Conservation (phyloP, 2,329 filamentous ascomycete genomes). For the Monosporascus sp. region DNA sequence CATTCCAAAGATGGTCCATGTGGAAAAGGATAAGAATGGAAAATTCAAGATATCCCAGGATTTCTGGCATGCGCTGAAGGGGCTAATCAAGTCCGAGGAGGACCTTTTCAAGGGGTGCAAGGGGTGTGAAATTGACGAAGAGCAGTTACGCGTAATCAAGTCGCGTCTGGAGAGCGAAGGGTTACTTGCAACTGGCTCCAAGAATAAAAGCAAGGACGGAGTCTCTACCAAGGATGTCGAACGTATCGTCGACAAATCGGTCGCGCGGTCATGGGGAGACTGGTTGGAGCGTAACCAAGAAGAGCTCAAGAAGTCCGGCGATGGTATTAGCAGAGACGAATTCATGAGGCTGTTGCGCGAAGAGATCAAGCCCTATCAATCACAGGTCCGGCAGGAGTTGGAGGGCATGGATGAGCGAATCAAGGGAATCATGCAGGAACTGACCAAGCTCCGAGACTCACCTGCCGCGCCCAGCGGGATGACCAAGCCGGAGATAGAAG, state of each 20-base stretch:
- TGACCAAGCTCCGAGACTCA: slow-evolving; percentile 26
- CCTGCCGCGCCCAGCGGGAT: slow-evolving; percentile 25
- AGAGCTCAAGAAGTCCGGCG: slow-evolving; percentile 29
- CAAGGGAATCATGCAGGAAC: slow-evolving; percentile 13
- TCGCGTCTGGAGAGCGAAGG: slow-evolving; percentile 34
- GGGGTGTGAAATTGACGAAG: slow-evolving; percentile 37
- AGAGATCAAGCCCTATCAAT: slow-evolving; percentile 23
- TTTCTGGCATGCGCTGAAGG: slow-evolving; percentile 61
- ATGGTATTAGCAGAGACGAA: slow-evolving; percentile 25
- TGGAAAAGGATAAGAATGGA: slow-evolving; percentile 48
- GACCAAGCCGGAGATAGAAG: slow-evolving; percentile 34
- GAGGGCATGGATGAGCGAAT: slow-evolving; percentile 11
- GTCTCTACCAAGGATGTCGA: slow-evolving; percentile 23
- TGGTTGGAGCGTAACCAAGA: slow-evolving; percentile 49
- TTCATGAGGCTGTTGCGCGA: slow-evolving; percentile 25
- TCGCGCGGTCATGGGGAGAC: slow-evolving; percentile 41
- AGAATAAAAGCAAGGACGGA: slow-evolving; percentile 17
- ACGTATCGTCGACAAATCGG: slow-evolving; percentile 23
- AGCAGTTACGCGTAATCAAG: slow-evolving; percentile 42
- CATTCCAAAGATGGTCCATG: slow-evolving; percentile 53
- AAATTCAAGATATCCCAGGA: slow-evolving; percentile 49
- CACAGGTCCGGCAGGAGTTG: slow-evolving; percentile 17
- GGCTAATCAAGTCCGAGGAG: slow-evolving; percentile 45
- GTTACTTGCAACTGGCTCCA: slow-evolving; percentile 11
- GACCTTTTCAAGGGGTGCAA: slow-evolving; percentile 40